Conservation (phyloP, 73 alveolate species). For the Symbiodinium natans region DNA sequence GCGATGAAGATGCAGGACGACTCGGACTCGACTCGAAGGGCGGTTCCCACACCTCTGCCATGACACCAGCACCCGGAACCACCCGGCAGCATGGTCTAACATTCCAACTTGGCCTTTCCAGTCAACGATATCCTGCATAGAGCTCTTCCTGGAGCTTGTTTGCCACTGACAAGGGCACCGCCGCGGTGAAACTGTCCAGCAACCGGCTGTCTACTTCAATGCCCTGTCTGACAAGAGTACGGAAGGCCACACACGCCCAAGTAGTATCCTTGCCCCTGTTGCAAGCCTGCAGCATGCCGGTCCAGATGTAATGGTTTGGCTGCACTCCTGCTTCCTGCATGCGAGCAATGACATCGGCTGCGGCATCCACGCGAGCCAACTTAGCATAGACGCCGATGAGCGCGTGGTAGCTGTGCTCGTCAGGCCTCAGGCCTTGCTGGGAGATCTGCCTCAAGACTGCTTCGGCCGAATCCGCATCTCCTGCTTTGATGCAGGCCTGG, state of each 20-base stretch:
- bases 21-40: no score
- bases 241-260: slow-evolving; percentile 85
- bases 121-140: no score
- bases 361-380: slow-evolving; percentile 53
- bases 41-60: no score
- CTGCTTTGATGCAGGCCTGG: slow-evolving; percentile 41
- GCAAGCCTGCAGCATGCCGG: slow-evolving; percentile 85
- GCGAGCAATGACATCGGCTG: slow-evolving; percentile 65
- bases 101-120: no score
- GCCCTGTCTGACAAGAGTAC: slow-evolving; percentile 11
- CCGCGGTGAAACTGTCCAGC: background rate
- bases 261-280: slow-evolving; percentile 6
- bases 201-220: slow-evolving; percentile 17
- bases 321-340: slow-evolving; percentile 49
- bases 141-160: background rate
- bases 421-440: slow-evolving; percentile 44
- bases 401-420: slow-evolving; percentile 48
- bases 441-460: background rate
- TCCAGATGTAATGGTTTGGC: slow-evolving; percentile 50
- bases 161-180: slow-evolving; percentile 17
- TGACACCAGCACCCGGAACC: no score
- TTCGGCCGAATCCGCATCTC: slow-evolving; percentile 41
- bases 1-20: no score
- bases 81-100: no score
- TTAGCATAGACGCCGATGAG: slow-evolving; percentile 54